Base-by-base conservation (phyloP, 1,139 yeast species). In the Schizosaccharomyces versatilis region DNA sequence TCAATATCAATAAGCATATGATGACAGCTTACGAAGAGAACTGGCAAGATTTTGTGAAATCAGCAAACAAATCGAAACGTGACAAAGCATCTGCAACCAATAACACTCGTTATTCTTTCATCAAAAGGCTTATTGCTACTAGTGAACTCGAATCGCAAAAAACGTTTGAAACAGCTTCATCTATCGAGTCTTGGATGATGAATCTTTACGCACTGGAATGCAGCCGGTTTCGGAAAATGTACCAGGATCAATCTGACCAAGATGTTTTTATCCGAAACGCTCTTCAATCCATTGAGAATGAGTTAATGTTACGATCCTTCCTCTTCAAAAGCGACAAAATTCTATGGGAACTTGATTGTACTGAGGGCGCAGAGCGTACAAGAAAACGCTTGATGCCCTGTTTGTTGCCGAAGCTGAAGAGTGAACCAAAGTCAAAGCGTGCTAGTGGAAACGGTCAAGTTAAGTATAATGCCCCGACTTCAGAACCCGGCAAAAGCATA, bases 361-460 rank as follows among this genome's bases (percentile, higher is more conserved):
- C 80, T 56, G 94, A 84, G 64, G 81, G 83, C 51, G 69, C 72
- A 38, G 78, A 80, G 61, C 67, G 90, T 58, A 80, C 78, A 75
- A 68, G 86, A 57, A 76, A 71, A 57, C 67, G 81, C 57, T 63
- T 81, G 53, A 66, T 78, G 8, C 73, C 49, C 6, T 44, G 77
- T 10, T 14, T 32, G n/a, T 24, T 14, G 8, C 19, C 10, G 6
- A 19, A 39, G 3, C 7, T 36, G 10, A 39, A 36, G 15, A 40
- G 15, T 12, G 47, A 24, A 14, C 15, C 36, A 12, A 17, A n/a
- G 10, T 39, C 9, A 7, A 1, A 36, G 15, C 12, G n/a, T 7
- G 12, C 54, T 6, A 17, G 7, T 9, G 36, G 17, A 24, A 9
- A 36, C 17, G 15, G 49, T 7, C 24, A 24, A n/a, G n/a, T 24